Conservation (phyloP, 441 rosid genomes). For the Adansonia madagascariensis region DNA sequence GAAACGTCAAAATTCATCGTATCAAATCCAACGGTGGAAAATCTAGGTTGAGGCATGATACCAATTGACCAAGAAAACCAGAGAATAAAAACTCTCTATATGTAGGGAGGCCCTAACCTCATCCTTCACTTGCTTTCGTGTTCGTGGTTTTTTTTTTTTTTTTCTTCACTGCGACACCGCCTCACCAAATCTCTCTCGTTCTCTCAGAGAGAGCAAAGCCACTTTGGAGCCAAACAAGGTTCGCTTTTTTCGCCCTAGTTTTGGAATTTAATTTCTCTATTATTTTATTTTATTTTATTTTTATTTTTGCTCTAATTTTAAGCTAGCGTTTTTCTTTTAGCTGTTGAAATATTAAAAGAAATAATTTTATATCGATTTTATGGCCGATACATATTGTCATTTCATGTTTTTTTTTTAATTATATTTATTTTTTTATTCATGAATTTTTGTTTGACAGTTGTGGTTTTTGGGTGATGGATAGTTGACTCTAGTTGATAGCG, state of each 20-base stretch:
- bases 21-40: slow-evolving; percentile 10
- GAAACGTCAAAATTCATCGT: neutral
- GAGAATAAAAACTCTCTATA: neutral
- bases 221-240: slow-evolving; percentile 20
- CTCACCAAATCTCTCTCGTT: neutral
- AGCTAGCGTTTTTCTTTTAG: neutral
- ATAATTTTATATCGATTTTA: neutral
- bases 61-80: neutral
- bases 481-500: neutral
- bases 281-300: neutral
- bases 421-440: neutral
- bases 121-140: slow-evolving; percentile 17
- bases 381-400: neutral
- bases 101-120: slow-evolving; percentile 8
- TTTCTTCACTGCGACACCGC: neutral
- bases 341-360: neutral
- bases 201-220: slow-evolving; percentile 1
- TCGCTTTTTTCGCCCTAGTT: neutral
- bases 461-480: neutral
- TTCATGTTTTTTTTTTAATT: neutral
- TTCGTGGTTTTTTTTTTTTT: too few relatives aligned
- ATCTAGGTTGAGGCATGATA: neutral
- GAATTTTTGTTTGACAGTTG: neutral
- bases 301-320: neutral
- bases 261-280: neutral